phyloP scores from a whole-genome alignment of 257 asterid genomes.

The Solanum ossicruentum region DNA sequence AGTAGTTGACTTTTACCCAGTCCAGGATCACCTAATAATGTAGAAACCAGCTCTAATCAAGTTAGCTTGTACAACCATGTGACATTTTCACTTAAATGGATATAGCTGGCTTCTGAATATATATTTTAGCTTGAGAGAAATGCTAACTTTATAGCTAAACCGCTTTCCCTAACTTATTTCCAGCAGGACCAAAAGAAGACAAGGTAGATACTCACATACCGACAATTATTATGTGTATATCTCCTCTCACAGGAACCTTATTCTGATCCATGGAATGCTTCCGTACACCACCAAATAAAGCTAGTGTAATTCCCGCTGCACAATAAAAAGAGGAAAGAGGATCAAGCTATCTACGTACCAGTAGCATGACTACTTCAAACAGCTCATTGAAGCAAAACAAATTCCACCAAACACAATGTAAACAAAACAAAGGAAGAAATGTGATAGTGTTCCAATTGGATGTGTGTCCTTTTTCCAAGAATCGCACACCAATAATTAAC shows the following conservation, averaged over 20 bases:
- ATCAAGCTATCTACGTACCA: background rate
- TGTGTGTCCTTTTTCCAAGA: background rate
- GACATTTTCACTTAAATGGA: background rate
- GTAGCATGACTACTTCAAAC: background rate
- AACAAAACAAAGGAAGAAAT: background rate
- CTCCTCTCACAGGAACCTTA: conserved; percentile 98
- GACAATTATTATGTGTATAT: conserved; percentile 80
- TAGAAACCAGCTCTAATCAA: background rate
- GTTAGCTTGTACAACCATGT: background rate
- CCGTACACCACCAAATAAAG: conserved; percentile 85
- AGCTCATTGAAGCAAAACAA: background rate
- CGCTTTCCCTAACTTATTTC: background rate
- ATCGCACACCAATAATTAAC: background rate
- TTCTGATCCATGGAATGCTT: conserved; percentile 94
- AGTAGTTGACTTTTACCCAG: conserved; percentile 96
- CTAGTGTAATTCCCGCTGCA: conserved; percentile 77
- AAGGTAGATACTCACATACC: conserved; percentile 32
- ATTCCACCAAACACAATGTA: background rate
- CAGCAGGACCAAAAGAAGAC: background rate
- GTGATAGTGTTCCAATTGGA: background rate
- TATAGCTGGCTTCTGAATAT: background rate
- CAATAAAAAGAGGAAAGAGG: background rate
- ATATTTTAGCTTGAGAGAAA: background rate
- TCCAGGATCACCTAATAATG: conserved; percentile 81
- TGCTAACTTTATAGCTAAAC: background rate